These are phyloP conservation scores for Cordyceps pruinosa DNA, from an alignment of 2,329 filamentous ascomycete genomes.

Conservation along the genomic window DNA sequence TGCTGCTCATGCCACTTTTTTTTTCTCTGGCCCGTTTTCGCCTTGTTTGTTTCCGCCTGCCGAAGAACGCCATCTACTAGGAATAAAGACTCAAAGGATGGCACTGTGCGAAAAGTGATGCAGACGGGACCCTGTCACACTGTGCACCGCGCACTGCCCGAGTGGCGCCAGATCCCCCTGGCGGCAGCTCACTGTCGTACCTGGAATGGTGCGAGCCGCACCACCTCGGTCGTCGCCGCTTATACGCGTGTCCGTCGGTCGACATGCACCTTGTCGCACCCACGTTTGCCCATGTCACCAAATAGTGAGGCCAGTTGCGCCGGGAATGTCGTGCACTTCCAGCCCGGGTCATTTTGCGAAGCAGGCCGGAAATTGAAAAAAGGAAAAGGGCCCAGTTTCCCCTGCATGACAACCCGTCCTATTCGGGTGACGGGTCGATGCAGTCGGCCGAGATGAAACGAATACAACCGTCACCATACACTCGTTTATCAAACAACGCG, in stretches of 20 bases:
- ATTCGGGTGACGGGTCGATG: background rate
- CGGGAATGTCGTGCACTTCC: slow-evolving; percentile 5
- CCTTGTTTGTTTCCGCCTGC: background rate
- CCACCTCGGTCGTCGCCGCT: slow-evolving; percentile 5
- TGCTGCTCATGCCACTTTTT: slow-evolving; percentile 10
- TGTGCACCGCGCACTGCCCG: background rate
- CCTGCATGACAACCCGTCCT: background rate
- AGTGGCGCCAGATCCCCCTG: background rate
- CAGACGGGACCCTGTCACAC: no score
- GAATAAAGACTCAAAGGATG: no score
- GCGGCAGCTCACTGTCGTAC: background rate
- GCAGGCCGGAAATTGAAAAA: background rate
- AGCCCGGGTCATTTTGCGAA: background rate
- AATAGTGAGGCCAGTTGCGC: slow-evolving; percentile 5
- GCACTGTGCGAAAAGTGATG: background rate
- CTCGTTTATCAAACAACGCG: background rate
- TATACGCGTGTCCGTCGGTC: background rate
- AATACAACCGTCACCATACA: background rate
- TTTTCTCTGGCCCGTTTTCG: no score
- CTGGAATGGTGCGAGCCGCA: background rate
- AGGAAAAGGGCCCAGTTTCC: background rate
- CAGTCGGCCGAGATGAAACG: background rate
- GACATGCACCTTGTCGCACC: background rate
- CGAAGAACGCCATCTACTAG: no score
- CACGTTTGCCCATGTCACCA: background rate